phyloP scores from a whole-genome alignment of 2,329 filamentous ascomycete genomes.

The Boeremia lycopersici region DNA sequence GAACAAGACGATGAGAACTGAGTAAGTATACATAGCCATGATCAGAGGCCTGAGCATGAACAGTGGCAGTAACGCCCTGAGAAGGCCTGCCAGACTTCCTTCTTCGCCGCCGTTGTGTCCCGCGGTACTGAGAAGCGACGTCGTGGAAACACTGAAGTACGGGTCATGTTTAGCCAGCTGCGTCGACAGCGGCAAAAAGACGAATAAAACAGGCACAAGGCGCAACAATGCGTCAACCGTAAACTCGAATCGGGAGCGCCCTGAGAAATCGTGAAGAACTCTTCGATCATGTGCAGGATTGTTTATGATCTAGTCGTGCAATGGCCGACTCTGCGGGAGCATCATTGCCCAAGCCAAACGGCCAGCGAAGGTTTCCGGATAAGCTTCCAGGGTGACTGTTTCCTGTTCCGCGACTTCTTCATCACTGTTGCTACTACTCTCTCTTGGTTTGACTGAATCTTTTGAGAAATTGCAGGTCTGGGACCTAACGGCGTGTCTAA shows the following conservation, averaged over 20 bases:
- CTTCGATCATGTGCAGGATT: slow-evolving; percentile 6
- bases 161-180: slow-evolving; percentile 7
- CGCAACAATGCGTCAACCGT: background rate
- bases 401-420: background rate
- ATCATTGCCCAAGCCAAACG: slow-evolving; percentile 13
- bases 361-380: slow-evolving; percentile 4
- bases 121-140: background rate
- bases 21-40: slow-evolving; percentile 15
- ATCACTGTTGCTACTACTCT: background rate
- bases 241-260: background rate
- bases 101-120: background rate
- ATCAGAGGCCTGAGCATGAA: slow-evolving; percentile 4
- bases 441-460: background rate
- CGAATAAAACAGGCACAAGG: slow-evolving; percentile 5
- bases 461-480: background rate
- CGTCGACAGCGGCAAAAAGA: slow-evolving; percentile 13
- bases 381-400: background rate
- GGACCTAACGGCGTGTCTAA: slow-evolving; percentile 4
- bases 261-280: background rate
- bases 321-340: slow-evolving; percentile 9
- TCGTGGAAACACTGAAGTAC: slow-evolving; percentile 9
- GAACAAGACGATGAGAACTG: slow-evolving; percentile 11
- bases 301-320: slow-evolving; percentile 17
- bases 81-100: background rate
- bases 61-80: background rate